Base-by-base conservation (phyloP, 2,329 filamentous ascomycete genomes). In the Colletotrichum tamarilloi region DNA sequence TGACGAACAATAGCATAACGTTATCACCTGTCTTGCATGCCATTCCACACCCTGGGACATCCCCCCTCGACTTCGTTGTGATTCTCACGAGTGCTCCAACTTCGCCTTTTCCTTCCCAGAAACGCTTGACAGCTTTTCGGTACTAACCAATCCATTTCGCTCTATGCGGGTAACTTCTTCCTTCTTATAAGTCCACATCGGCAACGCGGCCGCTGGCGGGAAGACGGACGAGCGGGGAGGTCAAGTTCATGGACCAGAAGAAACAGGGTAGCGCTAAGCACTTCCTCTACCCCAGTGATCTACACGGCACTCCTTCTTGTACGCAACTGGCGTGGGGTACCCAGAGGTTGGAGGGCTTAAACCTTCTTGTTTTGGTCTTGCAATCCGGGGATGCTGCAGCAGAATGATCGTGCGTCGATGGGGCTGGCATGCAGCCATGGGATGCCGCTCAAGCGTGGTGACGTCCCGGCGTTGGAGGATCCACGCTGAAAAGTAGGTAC, bases 391-490 rank as follows among this genome's bases (percentile, higher is more conserved):
- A 24, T 16, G 26, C n/a, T 67, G 56, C 35, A 70, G 55, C 30
- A 56, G 16, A 56, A 56, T 28, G 38, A 35, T 35, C 57, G 56
- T 62, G 22, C n/a, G 24, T n/a, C 16, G 24, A 65, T n/a, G 46
- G 62, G 22, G 24, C 26, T n/a, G 2, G 19, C 26, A 69, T 57
- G 66, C 26, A 19, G 59, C 65, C 53, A 60, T 52, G 28, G 12
- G 32, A 59, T 32, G 66, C 32, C 30, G n/a, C 42, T 59, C 24
- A 19, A 19, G 46, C 32, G 46, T n/a, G 55, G 70, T 70, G 70
- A 69, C 66, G 66, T 73, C 32, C 60, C 30, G n/a, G 24, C 42
- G 49, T 38, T 64, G 59, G 60, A 64, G 19, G 19, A 22, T 12
- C 12, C 11, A n/a, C 19, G 16, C 35, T 7, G 9, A 49, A 60